Evolutionary conservation across 345 rosid genomes (phyloP).

Genomic region (Theobroma cacao): DNA sequence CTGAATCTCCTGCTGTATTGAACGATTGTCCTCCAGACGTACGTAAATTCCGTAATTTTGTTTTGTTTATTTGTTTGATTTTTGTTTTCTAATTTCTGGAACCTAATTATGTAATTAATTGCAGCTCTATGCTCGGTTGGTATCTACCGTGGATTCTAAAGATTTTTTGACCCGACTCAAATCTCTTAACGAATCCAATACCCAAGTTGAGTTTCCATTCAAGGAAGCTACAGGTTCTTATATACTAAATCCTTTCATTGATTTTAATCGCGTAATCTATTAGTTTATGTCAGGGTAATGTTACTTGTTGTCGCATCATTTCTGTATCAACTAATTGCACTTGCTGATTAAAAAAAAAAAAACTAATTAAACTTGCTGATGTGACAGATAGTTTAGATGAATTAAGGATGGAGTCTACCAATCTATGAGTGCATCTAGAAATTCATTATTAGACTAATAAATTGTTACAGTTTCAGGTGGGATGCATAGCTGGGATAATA

Average conservation of each 20-base stretch:
- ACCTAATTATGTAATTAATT: background rate
- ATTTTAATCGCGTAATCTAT: background rate
- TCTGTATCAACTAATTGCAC: background rate
- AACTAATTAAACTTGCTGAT: background rate
- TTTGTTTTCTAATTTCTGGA: background rate
- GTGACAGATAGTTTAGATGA: background rate
- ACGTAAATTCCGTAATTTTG: constrained; percentile 23
- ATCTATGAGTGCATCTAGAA: background rate
- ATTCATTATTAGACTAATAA: background rate
- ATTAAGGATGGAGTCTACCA: background rate
- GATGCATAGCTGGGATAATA: background rate
- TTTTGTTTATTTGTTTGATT: background rate
- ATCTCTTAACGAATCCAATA: constrained; percentile 41
- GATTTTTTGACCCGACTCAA: constrained; percentile 63
- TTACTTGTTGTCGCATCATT: background rate
- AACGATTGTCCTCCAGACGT: constrained; percentile 83
- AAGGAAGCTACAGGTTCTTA: constrained; percentile 74
- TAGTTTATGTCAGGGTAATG: background rate
- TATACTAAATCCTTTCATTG: background rate
- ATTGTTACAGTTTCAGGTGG: background rate
- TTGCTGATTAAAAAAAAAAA: too few relatives aligned
- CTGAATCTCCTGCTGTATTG: constrained; percentile 58
- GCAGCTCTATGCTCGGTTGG: constrained; percentile 63
- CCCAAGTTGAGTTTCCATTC: constrained; percentile 64
- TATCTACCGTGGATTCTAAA: constrained; percentile 65